Percentiles rank a stretch among this genome's conserved stretches.
Evolutionary conservation across 805 yeast species (phyloP).

Genomic region (Spathaspora hagerdaliae): DNA sequence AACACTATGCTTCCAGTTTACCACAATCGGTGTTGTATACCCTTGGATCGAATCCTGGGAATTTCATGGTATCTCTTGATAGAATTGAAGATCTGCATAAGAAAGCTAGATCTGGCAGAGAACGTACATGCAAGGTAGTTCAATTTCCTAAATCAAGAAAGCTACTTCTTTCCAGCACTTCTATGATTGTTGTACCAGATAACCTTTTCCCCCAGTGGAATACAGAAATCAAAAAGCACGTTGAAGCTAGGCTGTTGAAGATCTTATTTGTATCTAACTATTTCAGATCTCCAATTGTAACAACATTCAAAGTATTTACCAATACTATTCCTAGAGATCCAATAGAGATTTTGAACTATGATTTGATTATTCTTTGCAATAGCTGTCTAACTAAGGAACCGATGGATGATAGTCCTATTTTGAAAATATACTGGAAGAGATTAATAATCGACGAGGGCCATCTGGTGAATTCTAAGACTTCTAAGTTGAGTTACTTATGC

Average conservation of each 20-base stretch:
- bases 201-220: slow-evolving; percentile 66
- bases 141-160: slow-evolving; percentile 22
- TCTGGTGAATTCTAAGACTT: slow-evolving; percentile 49
- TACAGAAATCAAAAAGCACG: slow-evolving; percentile 54
- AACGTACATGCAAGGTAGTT: slow-evolving; percentile 7
- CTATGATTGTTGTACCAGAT: slow-evolving; percentile 63
- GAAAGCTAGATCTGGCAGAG: slow-evolving; percentile 13
- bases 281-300: slow-evolving; percentile 18
- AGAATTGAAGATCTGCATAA: slow-evolving; percentile 16
- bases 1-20: slow-evolving; percentile 36
- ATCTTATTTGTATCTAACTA: slow-evolving; percentile 29
- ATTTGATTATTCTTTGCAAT: slow-evolving; percentile 49
- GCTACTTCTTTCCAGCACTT: slow-evolving; percentile 45
- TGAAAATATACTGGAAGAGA: slow-evolving; percentile 58
- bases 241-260: slow-evolving; percentile 33
- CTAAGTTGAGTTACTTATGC: slow-evolving; percentile 49
- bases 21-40: slow-evolving; percentile 39
- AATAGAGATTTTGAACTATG: slow-evolving; percentile 38
- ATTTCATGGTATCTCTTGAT: slow-evolving; percentile 31
- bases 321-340: slow-evolving; percentile 21
- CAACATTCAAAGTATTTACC: slow-evolving; percentile 13
- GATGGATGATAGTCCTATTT: slow-evolving; percentile 29
- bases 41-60: slow-evolving; percentile 41
- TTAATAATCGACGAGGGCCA: slow-evolving; percentile 77
- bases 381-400: slow-evolving; percentile 1